Conservation (phyloP, 495 filamentous ascomycete genomes). For the Aspergillus nidulans region DNA sequence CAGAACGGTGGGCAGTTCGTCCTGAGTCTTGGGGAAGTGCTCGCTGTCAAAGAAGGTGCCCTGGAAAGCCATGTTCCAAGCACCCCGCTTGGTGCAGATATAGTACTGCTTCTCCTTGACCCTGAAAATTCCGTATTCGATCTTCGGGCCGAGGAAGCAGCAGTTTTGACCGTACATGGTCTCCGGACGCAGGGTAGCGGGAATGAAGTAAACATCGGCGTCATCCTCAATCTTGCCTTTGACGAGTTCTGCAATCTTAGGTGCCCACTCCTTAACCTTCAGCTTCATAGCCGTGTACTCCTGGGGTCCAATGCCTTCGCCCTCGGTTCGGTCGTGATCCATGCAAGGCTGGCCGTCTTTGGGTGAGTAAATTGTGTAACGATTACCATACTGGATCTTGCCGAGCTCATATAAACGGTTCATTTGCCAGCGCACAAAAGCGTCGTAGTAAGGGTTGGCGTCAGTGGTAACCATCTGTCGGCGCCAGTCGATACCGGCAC, state of each 20-base stretch:
- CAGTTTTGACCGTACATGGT: constrained; percentile 98
- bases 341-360: constrained; percentile 98
- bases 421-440: constrained; percentile 98
- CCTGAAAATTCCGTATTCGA: constrained; percentile 88
- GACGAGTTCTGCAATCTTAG: constrained; percentile 61
- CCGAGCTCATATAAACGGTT: constrained; percentile 80
- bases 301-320: constrained; percentile 85
- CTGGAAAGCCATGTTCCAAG: constrained; percentile 96
- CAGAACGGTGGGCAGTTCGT: constrained; percentile 49
- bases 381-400: constrained; percentile 91
- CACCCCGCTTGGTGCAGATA: constrained; percentile 79
- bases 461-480: constrained; percentile 91
- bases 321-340: constrained; percentile 91
- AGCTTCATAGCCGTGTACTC: constrained; percentile 92
- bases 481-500: constrained; percentile 87
- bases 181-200: constrained; percentile 89
- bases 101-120: constrained; percentile 79
- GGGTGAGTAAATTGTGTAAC: constrained; percentile 92
- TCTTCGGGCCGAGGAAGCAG: constrained; percentile 90
- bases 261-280: constrained; percentile 81
- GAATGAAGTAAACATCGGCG: constrained; percentile 81
- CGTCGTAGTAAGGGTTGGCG: constrained; percentile 94
- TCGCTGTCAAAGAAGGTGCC: constrained; percentile 73
- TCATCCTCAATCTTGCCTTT: constrained; percentile 73
- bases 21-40: constrained; percentile 60